A percentile compares a stretch with the other conserved stretches of the same genome.
Conservation (phyloP, 495 filamentous ascomycete species). For the Penicillium nucicola region DNA sequence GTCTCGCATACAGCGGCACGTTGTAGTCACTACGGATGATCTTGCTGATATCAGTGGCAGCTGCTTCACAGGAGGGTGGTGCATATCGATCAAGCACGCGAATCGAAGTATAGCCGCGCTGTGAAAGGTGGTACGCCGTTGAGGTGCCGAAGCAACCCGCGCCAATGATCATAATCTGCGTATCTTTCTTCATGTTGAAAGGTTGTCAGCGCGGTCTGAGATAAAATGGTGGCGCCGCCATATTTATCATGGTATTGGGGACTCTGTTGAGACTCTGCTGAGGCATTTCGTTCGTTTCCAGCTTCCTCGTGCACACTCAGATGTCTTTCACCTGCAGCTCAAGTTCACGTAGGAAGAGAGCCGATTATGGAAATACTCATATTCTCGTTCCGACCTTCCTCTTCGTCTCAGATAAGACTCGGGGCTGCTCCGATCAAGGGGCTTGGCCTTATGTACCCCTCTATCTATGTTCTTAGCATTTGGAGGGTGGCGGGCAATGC, state of each 20-base stretch:
- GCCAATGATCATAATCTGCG: constrained; percentile 32
- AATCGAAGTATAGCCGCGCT: constrained; percentile 17
- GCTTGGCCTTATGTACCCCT: too few relatives aligned
- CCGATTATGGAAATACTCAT: too few relatives aligned
- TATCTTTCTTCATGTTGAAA: constrained; percentile 12
- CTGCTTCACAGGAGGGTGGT: constrained; percentile 22
- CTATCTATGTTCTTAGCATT: too few relatives aligned
- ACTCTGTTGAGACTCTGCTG: background rate
- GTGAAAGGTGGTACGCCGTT: constrained; percentile 39
- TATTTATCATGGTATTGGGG: constrained; percentile 8
- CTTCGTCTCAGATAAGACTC: background rate
- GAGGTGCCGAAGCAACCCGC: constrained; percentile 39
- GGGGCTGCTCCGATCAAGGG: background rate
- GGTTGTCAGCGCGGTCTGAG: background rate
- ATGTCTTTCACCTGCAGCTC: background rate
- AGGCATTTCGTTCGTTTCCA: background rate
- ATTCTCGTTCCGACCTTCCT: constrained; percentile 5
- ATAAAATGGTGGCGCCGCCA: background rate
- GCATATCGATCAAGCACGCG: constrained; percentile 34
- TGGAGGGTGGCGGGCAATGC: too few relatives aligned
- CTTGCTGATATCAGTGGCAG: constrained; percentile 29
- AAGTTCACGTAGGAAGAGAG: background rate
- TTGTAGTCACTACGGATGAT: constrained; percentile 31
- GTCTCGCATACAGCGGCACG: constrained; percentile 21
- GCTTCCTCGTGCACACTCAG: background rate